phyloP scores from a whole-genome alignment of 2,329 filamentous ascomycete genomes.

The Arthrobotrys iridis region DNA sequence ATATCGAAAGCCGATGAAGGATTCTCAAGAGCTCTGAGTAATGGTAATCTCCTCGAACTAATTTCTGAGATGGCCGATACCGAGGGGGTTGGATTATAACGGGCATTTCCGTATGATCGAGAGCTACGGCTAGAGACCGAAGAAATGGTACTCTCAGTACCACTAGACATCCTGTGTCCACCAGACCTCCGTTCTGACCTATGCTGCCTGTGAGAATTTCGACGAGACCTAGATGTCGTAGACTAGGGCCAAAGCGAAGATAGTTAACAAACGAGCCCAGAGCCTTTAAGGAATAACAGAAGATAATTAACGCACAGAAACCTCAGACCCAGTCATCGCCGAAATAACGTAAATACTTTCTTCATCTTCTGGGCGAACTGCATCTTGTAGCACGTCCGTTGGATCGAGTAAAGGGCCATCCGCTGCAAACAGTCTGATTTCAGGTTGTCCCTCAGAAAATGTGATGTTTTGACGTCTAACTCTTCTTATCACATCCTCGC shows the following conservation, averaged over 20 bases:
- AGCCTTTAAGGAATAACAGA: background rate
- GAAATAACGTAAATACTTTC: background rate
- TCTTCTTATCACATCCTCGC: background rate
- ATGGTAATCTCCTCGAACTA: background rate
- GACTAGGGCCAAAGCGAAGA: background rate
- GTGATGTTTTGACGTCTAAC: background rate
- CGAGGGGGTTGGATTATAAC: background rate
- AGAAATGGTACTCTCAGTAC: background rate
- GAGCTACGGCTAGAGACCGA: background rate
- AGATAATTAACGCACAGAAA: background rate
- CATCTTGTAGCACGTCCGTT: background rate
- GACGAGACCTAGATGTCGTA: background rate
- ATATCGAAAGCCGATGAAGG: background rate
- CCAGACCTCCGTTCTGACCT: background rate
- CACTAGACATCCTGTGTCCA: background rate
- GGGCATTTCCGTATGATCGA: background rate
- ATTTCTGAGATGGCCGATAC: background rate
- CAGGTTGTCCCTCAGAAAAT: background rate
- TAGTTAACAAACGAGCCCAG: background rate
- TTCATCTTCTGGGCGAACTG: background rate
- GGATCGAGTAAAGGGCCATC: background rate
- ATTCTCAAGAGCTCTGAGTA: background rate
- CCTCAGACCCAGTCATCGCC: background rate
- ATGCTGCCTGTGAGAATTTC: background rate
- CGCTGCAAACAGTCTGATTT: background rate